Evolutionary conservation across 1,284 basidiomycete genomes (phyloP), one percentile per base, ranked within the genome.

Genomic region (Phlebopus sp.): DNA sequence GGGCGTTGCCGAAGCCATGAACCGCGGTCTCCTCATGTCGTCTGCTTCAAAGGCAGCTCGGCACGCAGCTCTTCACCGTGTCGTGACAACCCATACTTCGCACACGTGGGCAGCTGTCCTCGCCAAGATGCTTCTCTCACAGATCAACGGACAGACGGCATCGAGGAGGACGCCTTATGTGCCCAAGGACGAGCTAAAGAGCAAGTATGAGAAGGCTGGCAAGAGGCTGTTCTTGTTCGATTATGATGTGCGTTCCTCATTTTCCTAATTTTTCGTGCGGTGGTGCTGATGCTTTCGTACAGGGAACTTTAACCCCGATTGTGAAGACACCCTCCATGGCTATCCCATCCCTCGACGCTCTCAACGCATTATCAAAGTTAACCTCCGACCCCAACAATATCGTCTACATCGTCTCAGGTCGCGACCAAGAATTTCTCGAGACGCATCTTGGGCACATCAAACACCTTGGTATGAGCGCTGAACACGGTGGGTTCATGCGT

Each of bases 401-500:
- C 35, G 92, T 98, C 48, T 99, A 93, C 74, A 92, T 99, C 68
- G 97, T 99, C 66, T 97, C 93, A 0, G 96, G 96, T 4, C 88
- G 97, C n/a, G 96, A 99, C 64, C 85, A 86, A 46, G 86, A 74
- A 42, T 99, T 99, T 79, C 76, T 99, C 23, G 86, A 92, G 62
- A 82, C 90, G 64, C 93, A 98, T 63, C 80, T 98, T 23, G 95
- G 95, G 5, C 86, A 93, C 64, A 76, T 99, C 48, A 69, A 73
- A 53, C 77, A 81, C 41, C 76, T 99, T 4, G 96, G 96, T 15
- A 89, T 99, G 77, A 90, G 86, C 11, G 96, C 97, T 18, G 96
- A 99, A 72, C 97, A 99, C 63, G 97, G 97, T 15, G 90, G 88
- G 37, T 99, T 97, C 71, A 81, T 97, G 49, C 81, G 86, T 47